A percentile compares a stretch with the other conserved stretches of the same genome.
Conservation (phyloP, 2,329 filamentous ascomycete genomes). For the Cladosporium colombiae region DNA sequence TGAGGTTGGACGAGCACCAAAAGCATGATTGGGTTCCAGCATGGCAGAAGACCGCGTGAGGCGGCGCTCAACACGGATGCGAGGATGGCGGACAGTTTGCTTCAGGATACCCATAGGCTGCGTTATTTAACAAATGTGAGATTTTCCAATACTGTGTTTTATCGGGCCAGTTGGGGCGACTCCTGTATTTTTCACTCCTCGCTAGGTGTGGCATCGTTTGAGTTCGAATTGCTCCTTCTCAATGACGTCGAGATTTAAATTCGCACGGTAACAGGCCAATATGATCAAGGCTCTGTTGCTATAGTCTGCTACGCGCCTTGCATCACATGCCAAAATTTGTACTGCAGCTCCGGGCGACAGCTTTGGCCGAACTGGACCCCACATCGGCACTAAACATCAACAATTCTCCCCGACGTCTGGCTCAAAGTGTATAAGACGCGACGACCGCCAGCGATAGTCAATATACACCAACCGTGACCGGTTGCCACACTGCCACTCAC, state of each 20-base stretch:
- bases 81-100: background rate
- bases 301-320: background rate
- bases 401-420: background rate
- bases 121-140: background rate
- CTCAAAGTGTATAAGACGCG: background rate
- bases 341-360: background rate
- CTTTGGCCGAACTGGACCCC: background rate
- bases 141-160: background rate
- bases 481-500: too few relatives aligned
- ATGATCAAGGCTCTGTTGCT: background rate
- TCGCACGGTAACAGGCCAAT: background rate
- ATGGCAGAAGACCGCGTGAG: conserved; percentile 9
- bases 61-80: background rate
- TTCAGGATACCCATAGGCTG: conserved; percentile 19
- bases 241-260: background rate
- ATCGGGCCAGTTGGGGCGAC: background rate
- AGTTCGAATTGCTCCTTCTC: background rate
- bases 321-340: background rate
- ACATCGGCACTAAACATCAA: background rate
- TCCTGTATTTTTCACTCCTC: background rate
- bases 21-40: conserved; percentile 3
- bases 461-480: background rate
- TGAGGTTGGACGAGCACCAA: background rate
- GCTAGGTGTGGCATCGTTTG: background rate
- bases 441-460: background rate